Conservation (phyloP, 1,284 basidiomycete genomes). For the Caloboletus inedulis region DNA sequence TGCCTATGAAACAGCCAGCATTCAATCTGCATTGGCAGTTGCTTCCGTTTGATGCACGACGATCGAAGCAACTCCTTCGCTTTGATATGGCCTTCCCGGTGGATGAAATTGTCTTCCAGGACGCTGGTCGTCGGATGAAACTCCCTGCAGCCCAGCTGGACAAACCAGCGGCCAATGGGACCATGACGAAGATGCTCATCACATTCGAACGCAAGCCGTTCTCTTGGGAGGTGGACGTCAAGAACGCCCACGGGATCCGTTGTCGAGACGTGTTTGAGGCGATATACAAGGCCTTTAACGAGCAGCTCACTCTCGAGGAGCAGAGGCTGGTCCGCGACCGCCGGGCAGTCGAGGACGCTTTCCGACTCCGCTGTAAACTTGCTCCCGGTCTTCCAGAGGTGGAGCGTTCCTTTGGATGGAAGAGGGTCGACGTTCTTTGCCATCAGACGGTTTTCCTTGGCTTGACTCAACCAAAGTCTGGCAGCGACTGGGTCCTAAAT, state of each 20-base stretch:
- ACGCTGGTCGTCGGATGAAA: conserved; percentile 11
- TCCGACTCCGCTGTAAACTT: conserved; percentile 45
- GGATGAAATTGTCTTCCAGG: conserved; percentile 24
- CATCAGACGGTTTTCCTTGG: conserved; percentile 45
- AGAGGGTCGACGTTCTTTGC: conserved; percentile 49
- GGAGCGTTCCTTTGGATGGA: conserved; percentile 42
- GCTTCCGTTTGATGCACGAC: conserved; percentile 33
- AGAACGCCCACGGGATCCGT: conserved; percentile 40
- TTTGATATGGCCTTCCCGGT: conserved; percentile 31
- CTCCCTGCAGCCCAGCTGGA: conserved; percentile 30
- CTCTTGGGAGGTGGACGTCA: conserved; percentile 45
- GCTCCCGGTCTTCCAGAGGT: conserved; percentile 35
- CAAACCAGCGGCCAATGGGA: conserved; percentile 34
- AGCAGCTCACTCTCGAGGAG: conserved; percentile 40
- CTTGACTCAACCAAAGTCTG: conserved; percentile 32
- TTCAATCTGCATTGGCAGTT: conserved; percentile 42
- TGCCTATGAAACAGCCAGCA: conserved; percentile 26
- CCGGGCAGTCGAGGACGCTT: conserved; percentile 38
- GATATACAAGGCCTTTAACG: conserved; percentile 47
- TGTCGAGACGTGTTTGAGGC: conserved; percentile 54
- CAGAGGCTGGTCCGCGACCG: conserved; percentile 37
- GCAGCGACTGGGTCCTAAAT: conserved; percentile 32
- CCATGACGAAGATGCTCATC: conserved; percentile 38
- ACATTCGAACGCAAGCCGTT: conserved; percentile 30
- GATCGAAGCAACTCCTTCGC: conserved; percentile 27